Percentiles rank a stretch among this genome's conserved stretches.
These are phyloP conservation scores for Mrakiaceae sp. DNA, from an alignment of 1,284 basidiomycete genomes.

Conservation along the genomic window DNA sequence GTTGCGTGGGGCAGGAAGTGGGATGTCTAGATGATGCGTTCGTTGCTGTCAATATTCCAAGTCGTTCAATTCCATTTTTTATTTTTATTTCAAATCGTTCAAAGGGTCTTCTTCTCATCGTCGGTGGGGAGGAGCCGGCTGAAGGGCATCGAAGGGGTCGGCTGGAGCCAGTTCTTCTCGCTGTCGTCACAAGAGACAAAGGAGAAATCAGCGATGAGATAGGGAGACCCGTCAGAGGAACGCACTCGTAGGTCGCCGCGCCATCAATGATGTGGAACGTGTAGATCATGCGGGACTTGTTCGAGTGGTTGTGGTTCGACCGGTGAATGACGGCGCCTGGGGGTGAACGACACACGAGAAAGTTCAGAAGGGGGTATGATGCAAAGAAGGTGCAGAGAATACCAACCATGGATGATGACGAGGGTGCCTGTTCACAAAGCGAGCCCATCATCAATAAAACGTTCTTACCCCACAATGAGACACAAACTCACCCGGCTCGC, in stretches of 20 bases:
- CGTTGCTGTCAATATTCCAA: too few relatives aligned
- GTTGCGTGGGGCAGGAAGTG: conserved; percentile 29
- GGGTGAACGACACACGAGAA: not conserved
- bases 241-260: conserved; percentile 11
- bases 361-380: not conserved
- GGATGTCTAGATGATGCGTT: not conserved
- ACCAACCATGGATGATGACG: conserved; percentile 63
- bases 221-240: not conserved
- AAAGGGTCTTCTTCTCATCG: too few relatives aligned
- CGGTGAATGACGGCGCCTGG: conserved; percentile 73
- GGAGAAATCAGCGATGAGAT: not conserved
- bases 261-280: conserved; percentile 69
- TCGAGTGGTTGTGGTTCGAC: conserved; percentile 60
- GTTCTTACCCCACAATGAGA: not conserved
- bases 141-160: conserved; percentile 68
- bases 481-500: conserved; percentile 53
- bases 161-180: conserved; percentile 79
- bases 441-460: not conserved
- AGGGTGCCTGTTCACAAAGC: conserved; percentile 49
- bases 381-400: not conserved
- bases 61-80: too few relatives aligned
- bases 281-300: conserved; percentile 71
- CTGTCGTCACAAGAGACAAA: conserved; percentile 42
- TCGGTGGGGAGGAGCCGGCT: conserved; percentile 45
- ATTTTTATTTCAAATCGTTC: too few relatives aligned